These are phyloP conservation scores for Mycothermus thermophilus DNA, from an alignment of 495 filamentous ascomycete genomes.

Conservation along the genomic window DNA sequence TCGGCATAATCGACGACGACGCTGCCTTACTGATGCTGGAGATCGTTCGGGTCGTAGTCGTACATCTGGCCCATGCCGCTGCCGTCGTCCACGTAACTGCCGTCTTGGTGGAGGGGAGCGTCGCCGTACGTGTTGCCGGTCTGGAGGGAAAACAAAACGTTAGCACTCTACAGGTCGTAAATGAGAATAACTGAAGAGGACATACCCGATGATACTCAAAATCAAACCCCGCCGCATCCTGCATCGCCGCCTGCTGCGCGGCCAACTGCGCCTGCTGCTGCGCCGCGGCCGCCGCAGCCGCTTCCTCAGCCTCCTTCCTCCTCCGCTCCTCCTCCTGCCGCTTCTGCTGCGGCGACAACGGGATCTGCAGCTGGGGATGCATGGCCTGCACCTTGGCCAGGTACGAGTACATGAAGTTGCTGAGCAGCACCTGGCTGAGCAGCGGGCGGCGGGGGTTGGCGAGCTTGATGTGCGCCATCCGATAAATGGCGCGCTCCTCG, in stretches of 20 bases:
- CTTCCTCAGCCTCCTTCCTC: constrained; percentile 46
- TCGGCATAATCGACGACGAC: constrained; percentile 2
- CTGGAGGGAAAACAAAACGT: constrained; percentile 12
- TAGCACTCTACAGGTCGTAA: constrained; percentile 2
- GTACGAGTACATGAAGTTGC: constrained; percentile 99
- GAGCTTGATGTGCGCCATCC: constrained; percentile 97
- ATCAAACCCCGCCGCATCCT: constrained; percentile 22
- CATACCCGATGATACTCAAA: constrained; percentile 42
- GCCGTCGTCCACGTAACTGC: constrained; percentile 25
- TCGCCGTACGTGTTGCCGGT: constrained; percentile 32
- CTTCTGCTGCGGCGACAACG: constrained; percentile 49
- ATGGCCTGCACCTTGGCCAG: constrained; percentile 97
- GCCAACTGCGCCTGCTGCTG: not conserved
- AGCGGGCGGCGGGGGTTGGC: constrained; percentile 87
- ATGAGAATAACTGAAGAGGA: constrained; percentile 1
- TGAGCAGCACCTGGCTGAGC: constrained; percentile 90
- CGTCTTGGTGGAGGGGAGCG: constrained; percentile 20
- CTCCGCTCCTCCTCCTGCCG: constrained; percentile 49
- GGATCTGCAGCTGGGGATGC: constrained; percentile 81
- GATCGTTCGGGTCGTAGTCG: constrained; percentile 27
- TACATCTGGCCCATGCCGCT: constrained; percentile 36
- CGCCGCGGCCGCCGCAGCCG: constrained; percentile 19
- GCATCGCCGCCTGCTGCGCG: constrained; percentile 12
- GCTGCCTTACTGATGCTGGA: constrained; percentile 7
- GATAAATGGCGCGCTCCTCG: constrained; percentile 93